Base-by-base conservation (phyloP, 306 rosid species). In the Cicer chorassanicum region DNA sequence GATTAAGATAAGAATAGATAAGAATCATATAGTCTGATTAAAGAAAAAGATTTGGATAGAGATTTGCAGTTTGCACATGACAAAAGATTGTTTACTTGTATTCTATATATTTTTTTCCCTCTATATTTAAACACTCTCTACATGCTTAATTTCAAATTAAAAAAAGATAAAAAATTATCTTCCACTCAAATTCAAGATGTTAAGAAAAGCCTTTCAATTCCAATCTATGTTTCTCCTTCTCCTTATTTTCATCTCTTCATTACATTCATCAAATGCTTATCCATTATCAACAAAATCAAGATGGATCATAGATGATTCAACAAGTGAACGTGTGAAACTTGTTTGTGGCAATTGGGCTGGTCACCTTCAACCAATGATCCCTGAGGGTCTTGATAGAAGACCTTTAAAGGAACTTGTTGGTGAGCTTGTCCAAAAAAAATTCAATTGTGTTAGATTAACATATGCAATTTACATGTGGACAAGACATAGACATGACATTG, bases 401-500 rank as follows among this genome's bases (percentile, higher is more conserved):
- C 82, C 88, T 0, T 34, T 86, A 61, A 82, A 75, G 68, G 83
- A 84, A 0, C 49, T 84, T 4, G 87, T 71, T 2, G 11, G n/a
- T 3, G 78, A 80, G 45, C 39, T 82, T 0, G 68, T 40, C 2
- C 53, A 56, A 0, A 29, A 60, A 36, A n/a, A 36, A 6, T 84
- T 82, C 76, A 88, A 80, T 8, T 88, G 92, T 2, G 88, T 88
- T 0, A 78, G 90, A 1, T 72, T 88, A 48, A 88, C 90, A 0
- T 82, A 83, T 56, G 86, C 90, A 4, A 78, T 60, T 5, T 68
- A 86, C 63, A 88, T 81, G 88, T 86, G 89, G 87, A 88, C 92
- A 8, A 80, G 88, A 1, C 18, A 72, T 16, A 0, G 9, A 0
- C 7, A 43, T 1, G 39, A 14, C 9, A 77, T 8, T 1, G 83